phyloP scores from a whole-genome alignment of 441 rosid genomes.

The Pelargonium citronellum region DNA sequence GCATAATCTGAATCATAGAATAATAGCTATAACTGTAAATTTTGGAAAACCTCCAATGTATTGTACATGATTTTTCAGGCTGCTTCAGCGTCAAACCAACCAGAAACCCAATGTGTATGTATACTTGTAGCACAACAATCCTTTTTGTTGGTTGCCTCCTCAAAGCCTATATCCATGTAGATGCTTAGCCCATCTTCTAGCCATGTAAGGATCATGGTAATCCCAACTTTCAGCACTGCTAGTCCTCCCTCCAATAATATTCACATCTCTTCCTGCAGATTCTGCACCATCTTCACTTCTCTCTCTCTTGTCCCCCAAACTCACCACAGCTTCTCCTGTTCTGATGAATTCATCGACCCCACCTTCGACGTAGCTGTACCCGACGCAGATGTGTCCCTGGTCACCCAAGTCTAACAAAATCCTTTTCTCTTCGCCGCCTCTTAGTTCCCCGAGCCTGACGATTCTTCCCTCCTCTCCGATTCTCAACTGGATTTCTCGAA shows the following conservation, averaged over 20 bases:
- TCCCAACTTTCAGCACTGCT: slow-evolving; percentile 65
- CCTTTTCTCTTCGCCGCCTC: slow-evolving; percentile 61
- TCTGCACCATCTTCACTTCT: slow-evolving; percentile 22
- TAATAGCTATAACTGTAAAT: slow-evolving; percentile 3
- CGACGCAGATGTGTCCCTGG: slow-evolving; percentile 34
- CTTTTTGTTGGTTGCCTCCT: slow-evolving; percentile 11
- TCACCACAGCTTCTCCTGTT: slow-evolving; percentile 53
- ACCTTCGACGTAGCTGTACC: slow-evolving; percentile 63
- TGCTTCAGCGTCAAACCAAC: slow-evolving; percentile 9
- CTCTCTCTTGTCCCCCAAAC: slow-evolving; percentile 39
- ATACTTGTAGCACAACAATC: no score
- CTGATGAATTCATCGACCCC: slow-evolving; percentile 41
- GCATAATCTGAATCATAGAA: slow-evolving; percentile 7
- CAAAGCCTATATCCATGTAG: slow-evolving; percentile 61
- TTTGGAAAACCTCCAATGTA: not conserved
- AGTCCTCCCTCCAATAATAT: slow-evolving; percentile 39
- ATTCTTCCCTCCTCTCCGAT: slow-evolving; percentile 54
- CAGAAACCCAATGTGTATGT: slow-evolving; percentile 3
- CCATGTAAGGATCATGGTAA: slow-evolving; percentile 69
- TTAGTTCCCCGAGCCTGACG: slow-evolving; percentile 54
- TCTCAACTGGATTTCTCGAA: slow-evolving; percentile 56
- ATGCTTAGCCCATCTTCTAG: slow-evolving; percentile 82
- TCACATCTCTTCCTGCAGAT: slow-evolving; percentile 29
- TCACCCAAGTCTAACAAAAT: slow-evolving; percentile 50
- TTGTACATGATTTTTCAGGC: slow-evolving; percentile 7